Percentiles rank a stretch among this genome's conserved stretches.
These are phyloP conservation scores for Xylaria sp. DNA, from an alignment of 2,329 filamentous ascomycete species.

Conservation along the genomic window DNA sequence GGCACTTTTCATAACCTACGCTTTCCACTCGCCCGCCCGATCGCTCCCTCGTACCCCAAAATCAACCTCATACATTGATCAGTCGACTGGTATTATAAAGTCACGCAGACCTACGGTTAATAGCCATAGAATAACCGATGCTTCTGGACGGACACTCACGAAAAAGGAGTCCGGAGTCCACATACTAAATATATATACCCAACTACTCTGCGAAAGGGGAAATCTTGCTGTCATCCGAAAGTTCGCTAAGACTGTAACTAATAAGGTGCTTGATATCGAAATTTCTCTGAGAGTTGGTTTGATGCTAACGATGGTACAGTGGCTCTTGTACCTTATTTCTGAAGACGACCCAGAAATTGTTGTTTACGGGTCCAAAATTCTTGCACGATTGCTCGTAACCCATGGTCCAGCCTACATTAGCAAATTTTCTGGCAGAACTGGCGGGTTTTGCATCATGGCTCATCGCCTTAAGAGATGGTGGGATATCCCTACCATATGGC, in stretches of 20 bases:
- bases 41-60: slow-evolving; percentile 65
- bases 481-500: slow-evolving; percentile 86
- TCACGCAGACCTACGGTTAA: slow-evolving; percentile 55
- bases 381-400: slow-evolving; percentile 83
- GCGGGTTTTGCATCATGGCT: slow-evolving; percentile 88
- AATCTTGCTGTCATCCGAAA: slow-evolving; percentile 79
- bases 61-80: slow-evolving; percentile 53
- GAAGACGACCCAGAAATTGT: slow-evolving; percentile 88
- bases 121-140: slow-evolving; percentile 47
- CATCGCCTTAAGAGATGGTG: slow-evolving; percentile 87
- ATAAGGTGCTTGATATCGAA: slow-evolving; percentile 72
- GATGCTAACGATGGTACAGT: slow-evolving; percentile 64
- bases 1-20: slow-evolving; percentile 92
- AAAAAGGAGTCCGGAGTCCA: slow-evolving; percentile 78
- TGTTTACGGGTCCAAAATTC: slow-evolving; percentile 81
- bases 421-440: slow-evolving; percentile 85
- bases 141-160: slow-evolving; percentile 58
- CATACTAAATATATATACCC: slow-evolving; percentile 80
- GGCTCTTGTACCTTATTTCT: slow-evolving; percentile 89
- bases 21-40: slow-evolving; percentile 72
- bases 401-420: slow-evolving; percentile 84
- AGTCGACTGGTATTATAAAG: slow-evolving; percentile 56
- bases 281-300: slow-evolving; percentile 41
- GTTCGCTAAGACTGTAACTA: slow-evolving; percentile 94
- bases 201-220: slow-evolving; percentile 78